phyloP scores from a whole-genome alignment of 371 early-diverging fungal genomes.

The Lichtheimia corymbifera region DNA sequence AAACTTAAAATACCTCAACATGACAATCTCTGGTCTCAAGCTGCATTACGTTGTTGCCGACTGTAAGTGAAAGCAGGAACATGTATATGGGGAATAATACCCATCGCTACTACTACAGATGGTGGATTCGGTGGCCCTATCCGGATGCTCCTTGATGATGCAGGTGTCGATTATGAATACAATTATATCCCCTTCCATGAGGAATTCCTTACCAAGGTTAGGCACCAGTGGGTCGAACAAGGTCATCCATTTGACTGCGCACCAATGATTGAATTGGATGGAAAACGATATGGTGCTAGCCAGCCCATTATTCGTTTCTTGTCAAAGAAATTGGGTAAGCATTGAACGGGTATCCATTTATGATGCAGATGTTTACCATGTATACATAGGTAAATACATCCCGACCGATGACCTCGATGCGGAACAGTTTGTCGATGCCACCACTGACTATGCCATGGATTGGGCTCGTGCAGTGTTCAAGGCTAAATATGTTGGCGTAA shows the following conservation, averaged over 20 bases:
- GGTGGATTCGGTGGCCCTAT: slow-evolving; percentile 7
- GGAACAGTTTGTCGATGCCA: slow-evolving; percentile 18
- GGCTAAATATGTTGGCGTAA: neutral
- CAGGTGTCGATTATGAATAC: slow-evolving; percentile 12
- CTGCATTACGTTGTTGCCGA: no score
- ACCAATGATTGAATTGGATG: slow-evolving; percentile 25
- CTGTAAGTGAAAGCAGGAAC: no score
- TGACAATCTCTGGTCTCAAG: no score
- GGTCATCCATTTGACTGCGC: slow-evolving; percentile 16
- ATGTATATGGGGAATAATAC: no score
- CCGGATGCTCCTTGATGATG: slow-evolving; percentile 11
- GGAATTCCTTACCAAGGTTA: neutral
- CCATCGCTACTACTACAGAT: neutral
- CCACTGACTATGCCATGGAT: slow-evolving; percentile 19
- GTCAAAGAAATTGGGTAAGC: slow-evolving; percentile 22
- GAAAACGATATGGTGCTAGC: slow-evolving; percentile 26
- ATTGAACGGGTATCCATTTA: no score
- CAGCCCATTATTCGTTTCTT: slow-evolving; percentile 23
- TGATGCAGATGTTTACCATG: neutral
- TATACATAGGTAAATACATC: slow-evolving; percentile 20
- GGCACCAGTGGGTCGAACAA: slow-evolving; percentile 4
- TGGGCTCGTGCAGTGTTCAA: slow-evolving; percentile 9
- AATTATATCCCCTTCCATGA: neutral
- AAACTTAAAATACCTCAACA: no score
- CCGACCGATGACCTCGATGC: slow-evolving; percentile 26